Conservation (phyloP, 2,329 filamentous ascomycete genomes). For the Exophiala aquamarina region DNA sequence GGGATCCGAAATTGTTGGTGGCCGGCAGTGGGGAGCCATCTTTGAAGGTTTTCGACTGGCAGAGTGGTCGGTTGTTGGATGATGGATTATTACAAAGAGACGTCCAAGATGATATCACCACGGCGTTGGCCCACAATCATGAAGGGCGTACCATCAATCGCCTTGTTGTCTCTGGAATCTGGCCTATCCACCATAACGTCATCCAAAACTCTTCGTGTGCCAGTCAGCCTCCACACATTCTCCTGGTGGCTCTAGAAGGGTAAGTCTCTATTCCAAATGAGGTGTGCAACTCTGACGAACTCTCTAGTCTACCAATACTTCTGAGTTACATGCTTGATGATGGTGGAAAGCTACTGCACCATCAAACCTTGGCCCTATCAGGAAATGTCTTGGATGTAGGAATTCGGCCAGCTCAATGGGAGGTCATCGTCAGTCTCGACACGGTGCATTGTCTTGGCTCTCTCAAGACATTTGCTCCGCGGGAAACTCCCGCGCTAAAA, state of each 20-base stretch:
- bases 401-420: slow-evolving; percentile 30
- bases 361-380: slow-evolving; percentile 54
- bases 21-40: slow-evolving; percentile 84
- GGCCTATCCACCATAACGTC: slow-evolving; percentile 23
- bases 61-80: slow-evolving; percentile 52
- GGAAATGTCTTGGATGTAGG: slow-evolving; percentile 67
- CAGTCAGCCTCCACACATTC: slow-evolving; percentile 10
- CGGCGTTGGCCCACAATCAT: slow-evolving; percentile 5
- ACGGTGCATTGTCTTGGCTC: slow-evolving; percentile 52
- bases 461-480: slow-evolving; percentile 8
- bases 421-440: slow-evolving; percentile 52
- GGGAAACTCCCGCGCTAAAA: slow-evolving; percentile 8
- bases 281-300: slow-evolving; percentile 35
- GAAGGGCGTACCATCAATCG: slow-evolving; percentile 29
- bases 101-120: slow-evolving; percentile 17
- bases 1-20: slow-evolving; percentile 63
- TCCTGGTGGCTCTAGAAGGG: slow-evolving; percentile 60
- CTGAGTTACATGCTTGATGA: slow-evolving; percentile 62
- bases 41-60: slow-evolving; percentile 83
- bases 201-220: slow-evolving; percentile 16
- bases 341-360: slow-evolving; percentile 51
- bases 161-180: slow-evolving; percentile 37
- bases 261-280: slow-evolving; percentile 37
- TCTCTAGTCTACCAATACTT: slow-evolving; percentile 64
- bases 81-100: slow-evolving; percentile 51